phyloP scores from a whole-genome alignment of 345 rosid genomes.

The Eucalyptus erythrocorys region DNA sequence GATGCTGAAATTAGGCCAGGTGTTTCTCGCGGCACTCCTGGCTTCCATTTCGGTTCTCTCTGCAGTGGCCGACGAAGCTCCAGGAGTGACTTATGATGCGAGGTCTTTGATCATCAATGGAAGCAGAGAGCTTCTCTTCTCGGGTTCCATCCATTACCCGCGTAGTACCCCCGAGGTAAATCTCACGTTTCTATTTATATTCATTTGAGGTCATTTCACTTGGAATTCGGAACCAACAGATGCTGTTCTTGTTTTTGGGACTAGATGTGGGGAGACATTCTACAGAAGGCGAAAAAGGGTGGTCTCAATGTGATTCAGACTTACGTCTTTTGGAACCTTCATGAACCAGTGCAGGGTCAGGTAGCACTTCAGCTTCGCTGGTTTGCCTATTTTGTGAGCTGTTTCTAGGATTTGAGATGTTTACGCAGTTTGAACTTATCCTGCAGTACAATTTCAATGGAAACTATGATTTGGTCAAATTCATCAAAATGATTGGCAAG shows the following conservation, averaged over 20 bases:
- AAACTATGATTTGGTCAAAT: conserved; percentile 22
- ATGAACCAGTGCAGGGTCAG: conserved; percentile 34
- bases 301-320: conserved; percentile 44
- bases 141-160: conserved; percentile 20
- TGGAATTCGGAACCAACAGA: neutral
- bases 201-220: neutral
- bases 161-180: conserved; percentile 8
- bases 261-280: conserved; percentile 33
- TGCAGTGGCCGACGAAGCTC: neutral
- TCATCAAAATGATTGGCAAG: conserved; percentile 22
- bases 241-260: neutral
- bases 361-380: neutral
- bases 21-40: neutral
- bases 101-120: conserved; percentile 14
- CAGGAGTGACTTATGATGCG: conserved; percentile 3
- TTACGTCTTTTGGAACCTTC: conserved; percentile 43
- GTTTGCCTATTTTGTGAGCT: neutral
- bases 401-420: neutral
- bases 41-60: neutral
- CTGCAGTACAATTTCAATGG: conserved; percentile 30
- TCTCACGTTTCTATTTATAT: neutral
- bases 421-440: neutral
- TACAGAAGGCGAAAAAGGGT: conserved; percentile 25
- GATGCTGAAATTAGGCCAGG: neutral
- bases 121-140: conserved; percentile 15